Conservation (phyloP, 2,329 filamentous ascomycete species). For the Lasiodiplodia hormozganensis region DNA sequence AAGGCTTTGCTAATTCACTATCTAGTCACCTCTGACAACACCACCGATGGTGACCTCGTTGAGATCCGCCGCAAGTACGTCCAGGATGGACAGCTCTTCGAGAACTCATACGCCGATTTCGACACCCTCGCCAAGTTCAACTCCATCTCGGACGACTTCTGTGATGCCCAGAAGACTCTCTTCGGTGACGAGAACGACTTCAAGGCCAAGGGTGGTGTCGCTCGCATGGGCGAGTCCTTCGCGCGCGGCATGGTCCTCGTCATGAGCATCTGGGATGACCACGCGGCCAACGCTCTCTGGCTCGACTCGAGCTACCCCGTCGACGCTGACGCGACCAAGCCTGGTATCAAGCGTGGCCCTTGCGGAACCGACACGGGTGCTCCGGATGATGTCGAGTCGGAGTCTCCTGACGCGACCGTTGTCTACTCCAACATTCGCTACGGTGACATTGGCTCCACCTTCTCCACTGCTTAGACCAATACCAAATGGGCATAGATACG, state of each 20-base stretch:
- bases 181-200: constrained; percentile 65
- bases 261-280: constrained; percentile 64
- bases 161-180: constrained; percentile 61
- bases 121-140: constrained; percentile 53
- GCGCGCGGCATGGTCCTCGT: constrained; percentile 67
- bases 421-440: constrained; percentile 51
- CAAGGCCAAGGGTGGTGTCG: constrained; percentile 62
- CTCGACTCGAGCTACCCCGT: constrained; percentile 72
- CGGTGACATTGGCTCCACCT: constrained; percentile 49
- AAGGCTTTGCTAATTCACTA: too few species aligned
- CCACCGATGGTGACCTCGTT: constrained; percentile 44
- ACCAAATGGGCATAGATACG: not conserved
- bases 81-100: constrained; percentile 57
- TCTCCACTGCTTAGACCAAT: constrained; percentile 32
- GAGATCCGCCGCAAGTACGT: constrained; percentile 60
- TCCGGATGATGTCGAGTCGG: constrained; percentile 46
- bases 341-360: constrained; percentile 46
- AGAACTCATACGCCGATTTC: constrained; percentile 53
- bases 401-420: constrained; percentile 43
- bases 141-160: constrained; percentile 66
- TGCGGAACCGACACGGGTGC: constrained; percentile 46
- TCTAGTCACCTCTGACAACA: not conserved
- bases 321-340: constrained; percentile 40
- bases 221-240: constrained; percentile 62
- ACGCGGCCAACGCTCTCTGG: constrained; percentile 75